phyloP scores from a whole-genome alignment of 345 rosid genomes.

The Citrus cavaleriei region DNA sequence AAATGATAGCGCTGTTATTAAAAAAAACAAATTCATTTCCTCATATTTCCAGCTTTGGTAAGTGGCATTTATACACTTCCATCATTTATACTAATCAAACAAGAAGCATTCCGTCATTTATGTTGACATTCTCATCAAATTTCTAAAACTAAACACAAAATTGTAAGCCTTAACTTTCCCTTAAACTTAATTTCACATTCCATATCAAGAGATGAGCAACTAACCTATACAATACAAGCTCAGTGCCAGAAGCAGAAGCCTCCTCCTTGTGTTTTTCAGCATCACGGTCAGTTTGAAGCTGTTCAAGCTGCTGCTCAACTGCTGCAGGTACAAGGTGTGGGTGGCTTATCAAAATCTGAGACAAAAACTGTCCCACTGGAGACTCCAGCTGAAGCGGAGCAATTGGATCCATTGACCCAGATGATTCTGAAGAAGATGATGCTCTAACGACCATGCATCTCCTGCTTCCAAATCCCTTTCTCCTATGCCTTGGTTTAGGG shows the following conservation, averaged over 20 bases:
- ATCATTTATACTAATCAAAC: neutral
- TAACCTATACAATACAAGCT: constrained; percentile 80
- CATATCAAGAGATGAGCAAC: constrained; percentile 8
- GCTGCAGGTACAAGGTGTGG: constrained; percentile 98
- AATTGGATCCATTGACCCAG: constrained; percentile 39
- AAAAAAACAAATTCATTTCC: neutral
- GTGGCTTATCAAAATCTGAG: constrained; percentile 76
- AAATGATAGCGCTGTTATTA: neutral
- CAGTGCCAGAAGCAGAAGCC: constrained; percentile 64
- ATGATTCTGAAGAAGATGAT: constrained; percentile 46
- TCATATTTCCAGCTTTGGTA: neutral
- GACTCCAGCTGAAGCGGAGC: constrained; percentile 85
- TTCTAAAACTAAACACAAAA: neutral
- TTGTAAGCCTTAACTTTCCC: neutral
- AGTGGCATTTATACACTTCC: neutral
- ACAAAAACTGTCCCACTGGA: constrained; percentile 86
- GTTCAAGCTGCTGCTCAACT: constrained; percentile 93
- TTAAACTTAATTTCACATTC: neutral
- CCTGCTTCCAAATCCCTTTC: constrained; percentile 29
- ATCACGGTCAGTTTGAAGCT: constrained; percentile 84
- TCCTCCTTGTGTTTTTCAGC: constrained; percentile 62
- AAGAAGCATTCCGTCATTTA: neutral
- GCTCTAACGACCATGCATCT: constrained; percentile 51
- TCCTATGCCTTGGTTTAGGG: constrained; percentile 26
- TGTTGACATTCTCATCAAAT: neutral